Evolutionary conservation across 1,284 basidiomycete species (phyloP).

Genomic region (Marasmius tenuissimus): DNA sequence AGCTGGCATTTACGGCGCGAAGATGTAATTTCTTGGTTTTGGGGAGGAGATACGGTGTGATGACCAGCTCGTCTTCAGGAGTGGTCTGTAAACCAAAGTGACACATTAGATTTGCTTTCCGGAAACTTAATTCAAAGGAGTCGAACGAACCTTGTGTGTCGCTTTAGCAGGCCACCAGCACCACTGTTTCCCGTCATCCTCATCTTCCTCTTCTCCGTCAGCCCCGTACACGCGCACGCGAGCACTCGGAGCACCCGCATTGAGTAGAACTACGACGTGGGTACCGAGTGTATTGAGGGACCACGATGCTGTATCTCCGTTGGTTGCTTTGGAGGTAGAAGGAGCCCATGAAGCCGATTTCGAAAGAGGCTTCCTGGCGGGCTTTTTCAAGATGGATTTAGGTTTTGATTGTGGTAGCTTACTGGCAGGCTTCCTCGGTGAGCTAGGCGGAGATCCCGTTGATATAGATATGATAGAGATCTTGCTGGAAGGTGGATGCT

Average conservation of each 20-base stretch:
- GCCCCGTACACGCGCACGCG: conserved; percentile 32
- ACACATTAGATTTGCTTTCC: not conserved
- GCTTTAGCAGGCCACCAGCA: conserved; percentile 55
- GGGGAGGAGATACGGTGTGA: not conserved
- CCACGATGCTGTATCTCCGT: conserved; percentile 10
- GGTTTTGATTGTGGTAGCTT: not conserved
- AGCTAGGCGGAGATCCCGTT: not conserved
- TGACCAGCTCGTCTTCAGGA: not conserved
- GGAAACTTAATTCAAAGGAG: not conserved
- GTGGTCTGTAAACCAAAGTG: not conserved
- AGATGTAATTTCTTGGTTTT: not conserved
- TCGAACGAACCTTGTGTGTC: conserved; percentile 8
- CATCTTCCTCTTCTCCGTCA: conserved; percentile 24
- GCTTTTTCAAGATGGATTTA: not conserved
- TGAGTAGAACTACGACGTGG: conserved; percentile 35
- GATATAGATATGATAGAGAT: not conserved
- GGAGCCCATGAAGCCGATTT: not conserved
- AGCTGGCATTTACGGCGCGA: conserved; percentile 4
- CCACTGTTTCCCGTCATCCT: conserved; percentile 20
- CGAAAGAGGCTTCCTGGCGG: not conserved
- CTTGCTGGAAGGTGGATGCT: not conserved
- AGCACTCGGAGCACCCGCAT: not conserved
- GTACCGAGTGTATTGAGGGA: conserved; percentile 27
- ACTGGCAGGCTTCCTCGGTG: not conserved
- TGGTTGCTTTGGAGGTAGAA: not conserved